These are phyloP conservation scores for Haplosporangium sp. DNA, from an alignment of 371 early-diverging fungal genomes.

Conservation along the genomic window DNA sequence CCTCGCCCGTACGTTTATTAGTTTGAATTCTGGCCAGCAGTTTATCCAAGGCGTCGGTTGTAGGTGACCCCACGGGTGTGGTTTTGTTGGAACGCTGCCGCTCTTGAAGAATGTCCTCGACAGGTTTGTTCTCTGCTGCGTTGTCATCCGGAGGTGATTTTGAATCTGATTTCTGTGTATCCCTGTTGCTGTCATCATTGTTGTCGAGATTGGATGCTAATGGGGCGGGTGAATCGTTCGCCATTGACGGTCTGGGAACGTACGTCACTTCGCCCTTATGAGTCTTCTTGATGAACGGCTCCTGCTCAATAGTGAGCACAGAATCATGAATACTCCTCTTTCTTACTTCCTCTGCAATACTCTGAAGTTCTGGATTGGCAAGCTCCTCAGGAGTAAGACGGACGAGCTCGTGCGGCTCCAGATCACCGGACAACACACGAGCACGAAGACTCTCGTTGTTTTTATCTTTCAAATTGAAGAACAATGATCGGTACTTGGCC, in stretches of 20 bases:
- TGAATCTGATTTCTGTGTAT: slow-evolving; percentile 2
- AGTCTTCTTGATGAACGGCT: slow-evolving; percentile 75
- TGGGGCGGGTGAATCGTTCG: background rate
- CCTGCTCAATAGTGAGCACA: slow-evolving; percentile 64
- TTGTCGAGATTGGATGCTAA: background rate
- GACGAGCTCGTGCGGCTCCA: slow-evolving; percentile 71
- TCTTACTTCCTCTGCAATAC: slow-evolving; percentile 69
- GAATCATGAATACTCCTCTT: slow-evolving; percentile 72
- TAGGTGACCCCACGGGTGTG: slow-evolving; percentile 42
- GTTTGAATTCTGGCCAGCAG: slow-evolving; percentile 55
- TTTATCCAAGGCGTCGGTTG: slow-evolving; percentile 45
- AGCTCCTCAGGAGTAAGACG: slow-evolving; percentile 80
- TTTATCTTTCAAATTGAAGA: slow-evolving; percentile 82
- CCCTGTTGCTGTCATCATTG: background rate
- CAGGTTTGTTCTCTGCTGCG: background rate
- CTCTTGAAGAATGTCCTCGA: slow-evolving; percentile 24
- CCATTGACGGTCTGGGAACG: slow-evolving; percentile 52
- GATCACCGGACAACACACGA: slow-evolving; percentile 73
- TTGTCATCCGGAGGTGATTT: background rate
- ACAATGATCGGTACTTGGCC: slow-evolving; percentile 76
- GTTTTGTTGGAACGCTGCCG: slow-evolving; percentile 20
- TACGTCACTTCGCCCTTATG: slow-evolving; percentile 76
- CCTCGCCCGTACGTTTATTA: slow-evolving; percentile 55
- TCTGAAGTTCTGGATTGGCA: slow-evolving; percentile 78
- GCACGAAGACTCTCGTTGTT: slow-evolving; percentile 74